phyloP scores from a whole-genome alignment of 306 rosid genomes.

The Gastrolobium bilobum region DNA sequence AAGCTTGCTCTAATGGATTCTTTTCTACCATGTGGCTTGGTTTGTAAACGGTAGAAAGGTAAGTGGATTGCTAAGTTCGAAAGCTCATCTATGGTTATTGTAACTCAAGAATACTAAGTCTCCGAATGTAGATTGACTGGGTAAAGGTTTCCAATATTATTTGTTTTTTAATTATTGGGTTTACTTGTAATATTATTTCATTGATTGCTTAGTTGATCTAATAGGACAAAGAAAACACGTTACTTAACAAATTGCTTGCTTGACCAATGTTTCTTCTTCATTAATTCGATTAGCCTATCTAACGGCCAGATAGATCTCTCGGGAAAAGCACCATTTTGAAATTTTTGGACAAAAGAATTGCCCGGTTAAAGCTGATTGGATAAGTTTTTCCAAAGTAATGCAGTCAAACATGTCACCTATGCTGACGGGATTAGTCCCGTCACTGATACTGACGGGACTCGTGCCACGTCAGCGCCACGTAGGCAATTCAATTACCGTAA shows the following conservation, averaged over 20 bases:
- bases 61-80: not conserved
- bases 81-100: constrained; percentile 26
- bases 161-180: not conserved
- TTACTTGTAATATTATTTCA: not conserved
- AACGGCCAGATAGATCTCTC: not conserved
- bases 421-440: too few species aligned
- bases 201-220: not conserved
- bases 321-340: too few species aligned
- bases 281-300: constrained; percentile 3
- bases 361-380: too few species aligned
- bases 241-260: constrained; percentile 16
- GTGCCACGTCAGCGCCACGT: too few species aligned
- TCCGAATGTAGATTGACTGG: constrained; percentile 29
- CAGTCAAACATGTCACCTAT: too few species aligned
- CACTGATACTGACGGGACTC: too few species aligned
- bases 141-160: constrained; percentile 11
- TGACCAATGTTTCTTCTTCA: not conserved
- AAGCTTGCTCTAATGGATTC: not conserved
- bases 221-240: not conserved
- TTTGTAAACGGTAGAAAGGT: not conserved
- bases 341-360: too few species aligned
- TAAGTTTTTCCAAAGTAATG: too few species aligned
- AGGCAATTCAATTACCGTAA: too few species aligned
- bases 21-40: constrained; percentile 5
- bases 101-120: constrained; percentile 32